Evolutionary conservation across 495 filamentous ascomycete genomes (phyloP), one percentile per base, ranked within the genome.

Genomic region (Neurospora sp.): DNA sequence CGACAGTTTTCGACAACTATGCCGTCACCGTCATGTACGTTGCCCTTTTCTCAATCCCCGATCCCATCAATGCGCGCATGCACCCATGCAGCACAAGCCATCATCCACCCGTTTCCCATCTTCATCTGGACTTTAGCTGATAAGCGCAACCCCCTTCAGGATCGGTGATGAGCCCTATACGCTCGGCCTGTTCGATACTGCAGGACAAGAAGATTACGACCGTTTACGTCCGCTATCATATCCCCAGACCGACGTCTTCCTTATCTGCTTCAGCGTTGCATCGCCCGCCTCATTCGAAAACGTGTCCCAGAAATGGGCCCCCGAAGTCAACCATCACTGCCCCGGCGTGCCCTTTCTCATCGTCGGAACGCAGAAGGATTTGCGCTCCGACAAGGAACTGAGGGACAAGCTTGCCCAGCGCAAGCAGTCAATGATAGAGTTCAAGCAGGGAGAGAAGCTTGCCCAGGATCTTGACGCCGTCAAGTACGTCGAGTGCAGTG

Each of bases 261-360:
- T 99, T 48, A 94, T 99, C 76, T 99, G 96, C 85, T 99, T 99
- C 83, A 96, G 93, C 79, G 96, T 99, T 77, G 98, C 95, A 39
- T 98, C 96, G 15, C 96, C 96, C n/a, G 94, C 96, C 43, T 97
- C 94, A 19, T 99, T 99, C 81, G 96, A 99, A 83, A 99, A 99
- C 90, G 96, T 99, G 40, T 90, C 94, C 75, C 96, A 98, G 85
- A 99, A 99, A 82, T 99, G 96, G 96, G 94, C 98, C 77, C 96
- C 96, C 19, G 96, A 99, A 82, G 96, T 99, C 24, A 94, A 96
- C 80, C 96, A 99, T 82, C 96, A 99, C 83, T 99, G 96, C 82
- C 96, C 96, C 31, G 96, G 96, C 74, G 96, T 99, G 15, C 96
- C 96, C 39, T 99, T 96, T 88, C 85, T 99, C 69, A 98, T 99